Base-by-base conservation (phyloP, 108 stramenopile species). In the Parmales sp. region DNA sequence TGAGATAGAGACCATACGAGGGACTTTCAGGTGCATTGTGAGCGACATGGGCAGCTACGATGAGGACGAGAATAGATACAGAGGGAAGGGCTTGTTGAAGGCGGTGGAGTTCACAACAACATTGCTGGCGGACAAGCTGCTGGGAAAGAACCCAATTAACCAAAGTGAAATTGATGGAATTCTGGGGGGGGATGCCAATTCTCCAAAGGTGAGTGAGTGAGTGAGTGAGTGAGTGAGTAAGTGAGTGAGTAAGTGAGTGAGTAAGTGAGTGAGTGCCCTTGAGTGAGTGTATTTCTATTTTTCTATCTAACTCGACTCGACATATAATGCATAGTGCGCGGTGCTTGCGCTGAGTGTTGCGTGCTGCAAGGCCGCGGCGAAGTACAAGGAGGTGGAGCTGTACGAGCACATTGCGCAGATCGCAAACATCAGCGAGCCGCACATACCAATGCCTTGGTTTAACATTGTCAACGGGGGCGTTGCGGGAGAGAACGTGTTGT, bases 311-410 rank as follows among this genome's bases (percentile, higher is more conserved):
- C n/a, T n/a, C n/a, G n/a, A n/a, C n/a, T n/a, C n/a, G n/a, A n/a
- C n/a, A n/a, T n/a, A n/a, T n/a, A n/a, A n/a, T n/a, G n/a, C n/a
- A n/a, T n/a, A n/a, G n/a, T n/a, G n/a, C 37, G 72, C 72, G 7
- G 72, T 76, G 13, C 28, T 69, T n/a, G 72, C 73, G 7, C 39
- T 68, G 41, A 74, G 73, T 16, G 70, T 74, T 5, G 69, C 73
- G 16, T 68, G 54, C 25, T 76, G 75, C 38, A 70, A 70, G 37
- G 75, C 75, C 16, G 75, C 69, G 9, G 72, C 75, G 16, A 70
- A 70, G 51, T 73, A 73, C 38, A 64, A 37, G 23, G 68, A 37
- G 0, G 25, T 70, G 37, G 18, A 37, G 16, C 39, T 74, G 11
- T 73, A 70, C 68, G 73, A 73, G 28, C 73, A 76, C 38, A 45